Evolutionary conservation across 306 rosid genomes (phyloP).

Genomic region (Comarum palustre): DNA sequence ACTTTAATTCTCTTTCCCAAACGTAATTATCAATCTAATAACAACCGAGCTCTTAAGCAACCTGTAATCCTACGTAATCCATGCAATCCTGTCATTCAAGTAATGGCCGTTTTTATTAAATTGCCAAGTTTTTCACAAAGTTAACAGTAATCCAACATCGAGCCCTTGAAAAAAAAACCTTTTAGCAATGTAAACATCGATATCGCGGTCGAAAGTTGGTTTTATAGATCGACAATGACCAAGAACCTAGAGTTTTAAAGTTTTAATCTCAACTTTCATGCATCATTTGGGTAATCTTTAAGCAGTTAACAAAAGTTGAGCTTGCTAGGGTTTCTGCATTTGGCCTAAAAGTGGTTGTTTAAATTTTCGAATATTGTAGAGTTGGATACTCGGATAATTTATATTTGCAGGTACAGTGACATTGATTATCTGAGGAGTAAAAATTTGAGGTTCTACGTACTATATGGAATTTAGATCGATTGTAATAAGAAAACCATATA

Average conservation of each 20-base stretch:
- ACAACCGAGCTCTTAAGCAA: neutral
- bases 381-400: neutral
- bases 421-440: neutral
- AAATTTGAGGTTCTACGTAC: neutral
- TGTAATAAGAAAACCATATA: neutral
- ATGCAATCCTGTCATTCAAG: constrained; percentile 55
- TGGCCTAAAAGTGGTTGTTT: constrained; percentile 29
- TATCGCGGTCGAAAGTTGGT: constrained; percentile 20
- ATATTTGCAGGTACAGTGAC: constrained; percentile 2
- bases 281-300: constrained; percentile 14
- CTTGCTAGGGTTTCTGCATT: constrained; percentile 34
- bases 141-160: constrained; percentile 28
- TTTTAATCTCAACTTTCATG: constrained; percentile 30
- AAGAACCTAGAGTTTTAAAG: constrained; percentile 5
- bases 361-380: constrained; percentile 1
- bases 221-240: constrained; percentile 28
- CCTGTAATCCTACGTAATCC: constrained; percentile 38
- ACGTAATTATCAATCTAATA: neutral
- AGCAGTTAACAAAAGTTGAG: constrained; percentile 10
- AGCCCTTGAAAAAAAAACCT: constrained; percentile 44
- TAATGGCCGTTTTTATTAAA: constrained; percentile 17
- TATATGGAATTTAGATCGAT: neutral
- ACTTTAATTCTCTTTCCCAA: constrained; percentile 11
- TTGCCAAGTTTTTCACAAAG: constrained; percentile 8
- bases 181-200: constrained; percentile 7